These are phyloP conservation scores for Umbellularia californica DNA, from an alignment of 164 flowering plant genomes.

Conservation along the genomic window DNA sequence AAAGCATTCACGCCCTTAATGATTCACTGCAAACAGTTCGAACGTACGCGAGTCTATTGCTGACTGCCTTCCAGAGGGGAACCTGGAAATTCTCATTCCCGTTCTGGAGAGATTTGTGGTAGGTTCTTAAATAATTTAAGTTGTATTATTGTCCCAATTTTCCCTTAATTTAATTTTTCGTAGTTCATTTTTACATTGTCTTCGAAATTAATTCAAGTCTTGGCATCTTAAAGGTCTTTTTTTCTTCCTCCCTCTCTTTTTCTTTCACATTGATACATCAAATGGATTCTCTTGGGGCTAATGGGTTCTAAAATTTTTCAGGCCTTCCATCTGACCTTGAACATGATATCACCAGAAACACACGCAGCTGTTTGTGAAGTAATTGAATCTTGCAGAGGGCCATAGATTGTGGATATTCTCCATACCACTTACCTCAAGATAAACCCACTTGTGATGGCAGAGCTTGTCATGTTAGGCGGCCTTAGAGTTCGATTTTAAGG, in stretches of 20 bases:
- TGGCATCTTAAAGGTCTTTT: neutral
- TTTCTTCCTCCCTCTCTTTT: neutral
- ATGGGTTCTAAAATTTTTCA: constrained; percentile 20
- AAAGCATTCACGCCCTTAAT: neutral
- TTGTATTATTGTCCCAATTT: no score
- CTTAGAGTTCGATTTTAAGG: no score
- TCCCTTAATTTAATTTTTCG: no score
- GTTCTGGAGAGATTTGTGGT: constrained; percentile 98
- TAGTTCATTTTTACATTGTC: neutral
- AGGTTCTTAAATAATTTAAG: constrained; percentile 17
- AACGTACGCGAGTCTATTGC: constrained; percentile 66
- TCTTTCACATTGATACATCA: neutral
- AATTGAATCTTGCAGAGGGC: constrained; percentile 74
- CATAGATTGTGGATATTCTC: constrained; percentile 13
- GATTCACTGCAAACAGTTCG: constrained; percentile 35
- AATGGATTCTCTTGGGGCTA: neutral
- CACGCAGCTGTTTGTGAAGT: constrained; percentile 78
- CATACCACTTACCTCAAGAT: neutral
- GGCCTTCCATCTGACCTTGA: constrained; percentile 83
- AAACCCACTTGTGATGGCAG: no score
- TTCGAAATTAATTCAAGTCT: neutral
- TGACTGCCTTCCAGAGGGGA: constrained; percentile 62
- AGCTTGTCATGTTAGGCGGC: no score
- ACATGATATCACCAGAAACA: constrained; percentile 93
- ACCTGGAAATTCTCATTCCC: constrained; percentile 70